Evolutionary conservation across 106 monocot genomes (phyloP).

Genomic region (Phalaenopsis equestris): DNA sequence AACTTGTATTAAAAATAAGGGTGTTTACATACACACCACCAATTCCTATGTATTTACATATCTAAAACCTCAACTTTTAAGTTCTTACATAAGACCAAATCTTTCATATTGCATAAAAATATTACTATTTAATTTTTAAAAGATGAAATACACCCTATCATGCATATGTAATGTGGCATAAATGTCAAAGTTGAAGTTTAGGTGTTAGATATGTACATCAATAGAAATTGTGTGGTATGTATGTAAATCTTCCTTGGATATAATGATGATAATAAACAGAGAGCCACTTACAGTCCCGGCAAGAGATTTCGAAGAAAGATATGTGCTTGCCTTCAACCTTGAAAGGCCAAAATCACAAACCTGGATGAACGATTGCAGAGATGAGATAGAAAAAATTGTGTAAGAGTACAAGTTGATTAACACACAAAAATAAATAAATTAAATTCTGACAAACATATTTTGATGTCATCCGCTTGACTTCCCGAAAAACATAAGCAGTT

Average conservation of each 20-base stretch:
- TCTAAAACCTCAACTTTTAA: too few relatives aligned
- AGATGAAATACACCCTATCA: too few relatives aligned
- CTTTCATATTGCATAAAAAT: too few relatives aligned
- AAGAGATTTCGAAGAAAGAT: constrained; percentile 88
- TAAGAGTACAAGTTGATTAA: background rate
- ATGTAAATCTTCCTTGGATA: background rate
- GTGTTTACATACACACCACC: too few relatives aligned
- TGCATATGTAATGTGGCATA: too few relatives aligned
- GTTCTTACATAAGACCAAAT: too few relatives aligned
- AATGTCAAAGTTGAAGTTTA: too few relatives aligned
- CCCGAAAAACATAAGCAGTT: background rate
- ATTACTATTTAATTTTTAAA: too few relatives aligned
- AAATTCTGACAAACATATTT: background rate
- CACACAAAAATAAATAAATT: too few relatives aligned
- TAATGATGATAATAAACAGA: background rate
- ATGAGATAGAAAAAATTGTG: background rate
- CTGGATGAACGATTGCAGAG: constrained; percentile 18
- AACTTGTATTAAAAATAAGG: background rate
- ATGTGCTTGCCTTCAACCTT: constrained; percentile 85
- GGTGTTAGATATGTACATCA: too few relatives aligned
- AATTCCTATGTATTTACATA: too few relatives aligned
- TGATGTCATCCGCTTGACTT: background rate
- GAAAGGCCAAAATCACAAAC: constrained; percentile 99
- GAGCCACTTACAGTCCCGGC: constrained; percentile 90
- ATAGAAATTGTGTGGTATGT: too few relatives aligned